A percentile compares a stretch with the other conserved stretches of the same genome.
phyloP scores from a whole-genome alignment of 441 rosid genomes.

The Raphanus hybrid region DNA sequence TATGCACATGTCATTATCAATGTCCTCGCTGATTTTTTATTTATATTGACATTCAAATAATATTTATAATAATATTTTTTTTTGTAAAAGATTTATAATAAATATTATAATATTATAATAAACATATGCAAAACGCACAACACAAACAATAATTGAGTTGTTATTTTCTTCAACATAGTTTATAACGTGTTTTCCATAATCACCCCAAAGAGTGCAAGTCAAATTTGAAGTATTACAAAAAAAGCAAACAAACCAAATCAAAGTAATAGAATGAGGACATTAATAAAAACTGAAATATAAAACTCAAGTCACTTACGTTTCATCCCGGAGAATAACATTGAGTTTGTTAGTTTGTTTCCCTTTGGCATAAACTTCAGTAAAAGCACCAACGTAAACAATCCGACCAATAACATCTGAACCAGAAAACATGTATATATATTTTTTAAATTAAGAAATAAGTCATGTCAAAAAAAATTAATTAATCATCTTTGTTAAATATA shows the following conservation, averaged over 20 bases:
- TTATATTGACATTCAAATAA: no score
- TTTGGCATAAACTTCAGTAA: background rate
- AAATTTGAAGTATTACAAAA: background rate
- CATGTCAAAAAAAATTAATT: background rate
- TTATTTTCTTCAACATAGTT: background rate
- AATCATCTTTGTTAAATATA: background rate
- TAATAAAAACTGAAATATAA: background rate
- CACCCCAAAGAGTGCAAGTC: slow-evolving; percentile 8
- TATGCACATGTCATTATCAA: no score
- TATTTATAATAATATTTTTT: no score
- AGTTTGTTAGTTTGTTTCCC: background rate
- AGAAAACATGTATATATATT: background rate
- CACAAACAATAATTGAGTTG: background rate
- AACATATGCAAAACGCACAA: background rate
- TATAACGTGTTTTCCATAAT: background rate
- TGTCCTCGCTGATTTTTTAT: no score
- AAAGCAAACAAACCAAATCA: background rate
- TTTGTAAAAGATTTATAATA: no score
- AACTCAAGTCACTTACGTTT: background rate
- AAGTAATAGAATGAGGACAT: background rate
- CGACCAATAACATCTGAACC: background rate
- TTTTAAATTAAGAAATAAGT: background rate
- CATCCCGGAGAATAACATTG: background rate
- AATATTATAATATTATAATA: background rate
- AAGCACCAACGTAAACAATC: background rate